Evolutionary conservation across 805 yeast genomes (phyloP).

Genomic region (Maudiozyma serrabonitensis): DNA sequence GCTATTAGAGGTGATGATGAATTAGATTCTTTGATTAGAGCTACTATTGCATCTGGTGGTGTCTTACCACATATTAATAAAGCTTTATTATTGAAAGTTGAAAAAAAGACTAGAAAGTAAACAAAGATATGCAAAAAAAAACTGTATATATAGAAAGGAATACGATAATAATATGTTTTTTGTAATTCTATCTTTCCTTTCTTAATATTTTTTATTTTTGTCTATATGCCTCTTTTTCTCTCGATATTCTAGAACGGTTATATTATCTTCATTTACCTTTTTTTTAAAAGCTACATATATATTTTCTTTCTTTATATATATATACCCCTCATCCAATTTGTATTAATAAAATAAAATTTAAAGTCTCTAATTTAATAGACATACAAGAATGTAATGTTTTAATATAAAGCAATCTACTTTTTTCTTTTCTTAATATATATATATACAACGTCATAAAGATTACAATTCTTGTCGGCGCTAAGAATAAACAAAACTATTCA

Average conservation of each 20-base stretch:
- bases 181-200: not conserved
- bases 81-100: conserved; percentile 69
- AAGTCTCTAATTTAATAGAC: no score
- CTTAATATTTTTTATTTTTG: not conserved
- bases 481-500: no score
- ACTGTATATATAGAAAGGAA: no score
- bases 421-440: no score
- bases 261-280: not conserved
- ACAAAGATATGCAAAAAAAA: no score
- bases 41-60: conserved; percentile 97
- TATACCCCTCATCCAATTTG: not conserved
- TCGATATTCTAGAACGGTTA: not conserved
- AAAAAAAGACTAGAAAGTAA: conserved; percentile 35
- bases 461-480: no score
- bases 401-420: no score
- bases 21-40: conserved; percentile 84
- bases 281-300: not conserved
- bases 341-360: not conserved
- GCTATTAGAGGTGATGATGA: conserved; percentile 99
- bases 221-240: not conserved
- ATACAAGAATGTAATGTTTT: no score
- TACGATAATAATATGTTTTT: no score
- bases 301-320: not conserved
- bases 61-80: conserved; percentile 90
- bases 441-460: no score